These are phyloP conservation scores for Nitzschia sp. DNA, from an alignment of 108 stramenopile species.

Conservation along the genomic window DNA sequence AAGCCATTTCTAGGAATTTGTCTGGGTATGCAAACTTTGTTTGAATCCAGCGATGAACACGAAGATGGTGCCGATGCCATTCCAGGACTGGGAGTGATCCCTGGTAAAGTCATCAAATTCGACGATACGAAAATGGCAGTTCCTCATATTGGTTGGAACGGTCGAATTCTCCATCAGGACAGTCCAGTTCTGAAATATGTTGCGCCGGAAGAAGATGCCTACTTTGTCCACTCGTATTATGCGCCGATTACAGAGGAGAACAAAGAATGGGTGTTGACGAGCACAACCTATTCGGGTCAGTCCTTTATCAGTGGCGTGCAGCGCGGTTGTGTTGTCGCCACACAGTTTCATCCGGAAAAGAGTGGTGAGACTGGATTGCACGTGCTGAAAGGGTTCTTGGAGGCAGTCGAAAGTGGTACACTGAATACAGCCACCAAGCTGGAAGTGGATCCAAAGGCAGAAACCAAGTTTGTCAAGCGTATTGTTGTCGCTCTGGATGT, in stretches of 20 bases:
- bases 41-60: constrained; percentile 90
- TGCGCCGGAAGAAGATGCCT: constrained; percentile 55
- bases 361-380: constrained; percentile 87
- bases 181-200: constrained; percentile 74
- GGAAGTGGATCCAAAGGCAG: constrained; percentile 35
- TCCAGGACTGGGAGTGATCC: constrained; percentile 91
- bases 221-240: constrained; percentile 98
- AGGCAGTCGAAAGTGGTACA: constrained; percentile 81
- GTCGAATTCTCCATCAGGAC: constrained; percentile 73
- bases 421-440: constrained; percentile 55
- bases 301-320: constrained; percentile 88
- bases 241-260: constrained; percentile 80
- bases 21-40: constrained; percentile 98
- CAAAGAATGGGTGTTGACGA: constrained; percentile 84
- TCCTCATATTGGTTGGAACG: constrained; percentile 99
- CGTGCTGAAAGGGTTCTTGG: constrained; percentile 86
- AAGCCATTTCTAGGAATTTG: constrained; percentile 97
- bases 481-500: constrained; percentile 97
- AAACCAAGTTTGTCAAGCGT: constrained; percentile 81
- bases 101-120: constrained; percentile 88
- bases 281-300: constrained; percentile 87
- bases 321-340: constrained; percentile 89
- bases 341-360: constrained; percentile 99
- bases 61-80: constrained; percentile 52
- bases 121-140: constrained; percentile 72